phyloP scores from a whole-genome alignment of 352 stramenopile genomes.

The Phytophthora citrophthora region DNA sequence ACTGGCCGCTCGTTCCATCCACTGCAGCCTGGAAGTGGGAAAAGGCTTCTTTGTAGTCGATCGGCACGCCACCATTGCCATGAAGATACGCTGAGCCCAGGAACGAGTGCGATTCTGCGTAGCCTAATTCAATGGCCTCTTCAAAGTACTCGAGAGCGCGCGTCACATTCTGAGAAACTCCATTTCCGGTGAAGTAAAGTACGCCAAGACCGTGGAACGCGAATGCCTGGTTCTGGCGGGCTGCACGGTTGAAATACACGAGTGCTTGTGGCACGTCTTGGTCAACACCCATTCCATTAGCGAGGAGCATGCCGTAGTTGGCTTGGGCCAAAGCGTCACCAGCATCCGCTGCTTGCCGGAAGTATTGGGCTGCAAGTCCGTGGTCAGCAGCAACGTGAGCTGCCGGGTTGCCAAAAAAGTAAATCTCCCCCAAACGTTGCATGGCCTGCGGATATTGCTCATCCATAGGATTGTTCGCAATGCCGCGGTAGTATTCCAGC shows the following conservation, averaged over 20 bases:
- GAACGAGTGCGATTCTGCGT: slow-evolving; percentile 73
- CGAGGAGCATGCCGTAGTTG: slow-evolving; percentile 78
- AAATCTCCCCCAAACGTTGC: slow-evolving; percentile 69
- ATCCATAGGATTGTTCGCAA: slow-evolving; percentile 67
- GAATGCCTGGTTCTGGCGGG: slow-evolving; percentile 61
- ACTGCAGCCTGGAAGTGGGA: slow-evolving; percentile 68
- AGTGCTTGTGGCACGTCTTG: slow-evolving; percentile 67
- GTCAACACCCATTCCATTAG: slow-evolving; percentile 63
- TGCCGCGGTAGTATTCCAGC: slow-evolving; percentile 68
- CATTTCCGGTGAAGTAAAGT: slow-evolving; percentile 62
- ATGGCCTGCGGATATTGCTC: slow-evolving; percentile 65
- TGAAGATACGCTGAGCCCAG: slow-evolving; percentile 72
- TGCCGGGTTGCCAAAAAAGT: slow-evolving; percentile 74
- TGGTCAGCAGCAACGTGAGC: slow-evolving; percentile 62
- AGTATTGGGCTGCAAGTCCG: slow-evolving; percentile 57
- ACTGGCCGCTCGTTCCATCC: slow-evolving; percentile 43
- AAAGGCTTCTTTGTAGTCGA: slow-evolving; percentile 59
- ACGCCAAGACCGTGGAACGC: slow-evolving; percentile 71
- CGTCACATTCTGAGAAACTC: slow-evolving; percentile 68
- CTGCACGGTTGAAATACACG: slow-evolving; percentile 64
- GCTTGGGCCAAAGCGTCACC: slow-evolving; percentile 70
- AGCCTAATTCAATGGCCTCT: slow-evolving; percentile 59
- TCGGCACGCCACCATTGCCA: slow-evolving; percentile 53
- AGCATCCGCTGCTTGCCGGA: slow-evolving; percentile 68
- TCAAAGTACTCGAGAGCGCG: slow-evolving; percentile 66